Percentiles rank a stretch among this genome's conserved stretches.
Conservation (phyloP, 1,284 basidiomycete species). For the Gomphus bonarii region DNA sequence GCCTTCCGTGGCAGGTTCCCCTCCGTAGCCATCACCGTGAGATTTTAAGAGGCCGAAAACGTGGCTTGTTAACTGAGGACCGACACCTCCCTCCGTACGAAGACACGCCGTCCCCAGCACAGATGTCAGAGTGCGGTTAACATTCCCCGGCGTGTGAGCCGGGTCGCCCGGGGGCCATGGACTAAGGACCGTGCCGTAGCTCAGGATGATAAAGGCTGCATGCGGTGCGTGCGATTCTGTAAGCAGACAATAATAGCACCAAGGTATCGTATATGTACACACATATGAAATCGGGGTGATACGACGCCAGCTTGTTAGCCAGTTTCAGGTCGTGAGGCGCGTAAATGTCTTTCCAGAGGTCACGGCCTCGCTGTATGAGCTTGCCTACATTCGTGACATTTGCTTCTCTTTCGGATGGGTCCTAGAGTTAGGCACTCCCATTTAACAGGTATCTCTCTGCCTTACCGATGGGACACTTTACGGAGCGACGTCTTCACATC, state of each 20-base stretch:
- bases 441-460: neutral
- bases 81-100: slow-evolving; percentile 81
- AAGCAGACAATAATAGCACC: slow-evolving; percentile 18
- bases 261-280: slow-evolving; percentile 26
- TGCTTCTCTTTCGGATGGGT: slow-evolving; percentile 36
- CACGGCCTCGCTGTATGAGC: slow-evolving; percentile 54
- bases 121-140: slow-evolving; percentile 81
- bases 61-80: slow-evolving; percentile 85
- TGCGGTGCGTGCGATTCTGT: neutral
- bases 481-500: slow-evolving; percentile 67
- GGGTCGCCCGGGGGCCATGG: slow-evolving; percentile 54
- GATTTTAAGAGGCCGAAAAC: slow-evolving; percentile 91
- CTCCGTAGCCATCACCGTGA: slow-evolving; percentile 29
- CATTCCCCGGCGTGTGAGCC: slow-evolving; percentile 57
- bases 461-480: slow-evolving; percentile 56
- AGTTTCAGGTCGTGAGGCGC: slow-evolving; percentile 84
- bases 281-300: slow-evolving; percentile 82
- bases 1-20: slow-evolving; percentile 53
- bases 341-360: slow-evolving; percentile 89
- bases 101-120: slow-evolving; percentile 88
- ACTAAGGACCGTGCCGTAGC: slow-evolving; percentile 82
- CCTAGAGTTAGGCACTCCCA: neutral
- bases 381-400: slow-evolving; percentile 55
- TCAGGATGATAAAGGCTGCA: slow-evolving; percentile 85
- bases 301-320: slow-evolving; percentile 75